phyloP scores from a whole-genome alignment of 768 basidiomycete genomes.

The Hemileccinum impolitum region DNA sequence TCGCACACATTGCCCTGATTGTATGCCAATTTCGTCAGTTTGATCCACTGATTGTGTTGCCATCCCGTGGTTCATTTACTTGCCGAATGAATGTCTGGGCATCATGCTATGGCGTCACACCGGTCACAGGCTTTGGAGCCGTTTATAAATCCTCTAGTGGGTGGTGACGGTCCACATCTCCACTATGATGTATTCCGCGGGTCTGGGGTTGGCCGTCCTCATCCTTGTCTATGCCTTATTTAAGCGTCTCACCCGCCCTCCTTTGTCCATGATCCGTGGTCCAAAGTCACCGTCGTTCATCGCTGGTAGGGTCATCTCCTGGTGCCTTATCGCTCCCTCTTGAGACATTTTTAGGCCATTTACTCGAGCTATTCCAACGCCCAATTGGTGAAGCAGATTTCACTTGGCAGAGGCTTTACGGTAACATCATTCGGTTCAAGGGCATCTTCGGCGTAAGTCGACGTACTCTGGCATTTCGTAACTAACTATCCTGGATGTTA shows the following conservation, averaged over 20 bases:
- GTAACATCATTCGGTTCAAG: slow-evolving; percentile 24
- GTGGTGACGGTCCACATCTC: neutral
- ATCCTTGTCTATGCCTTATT: neutral
- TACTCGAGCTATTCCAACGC: slow-evolving; percentile 23
- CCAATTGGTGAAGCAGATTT: slow-evolving; percentile 28
- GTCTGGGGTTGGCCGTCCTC: neutral
- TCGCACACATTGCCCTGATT: too few relatives aligned
- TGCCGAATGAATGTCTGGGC: neutral
- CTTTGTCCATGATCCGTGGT: too few relatives aligned
- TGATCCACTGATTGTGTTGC: neutral
- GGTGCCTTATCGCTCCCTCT: too few relatives aligned
- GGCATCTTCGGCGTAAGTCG: slow-evolving; percentile 19
- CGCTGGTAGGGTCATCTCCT: too few relatives aligned
- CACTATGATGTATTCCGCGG: neutral
- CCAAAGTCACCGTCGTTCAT: too few relatives aligned
- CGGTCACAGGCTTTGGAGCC: too few relatives aligned
- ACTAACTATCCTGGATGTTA: slow-evolving; percentile 5
- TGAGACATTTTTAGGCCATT: slow-evolving; percentile 16
- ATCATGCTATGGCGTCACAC: neutral
- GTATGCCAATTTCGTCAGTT: too few relatives aligned
- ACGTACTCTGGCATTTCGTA: neutral
- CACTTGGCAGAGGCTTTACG: slow-evolving; percentile 29
- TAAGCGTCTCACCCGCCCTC: too few relatives aligned
- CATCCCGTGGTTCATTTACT: neutral
- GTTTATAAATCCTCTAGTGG: neutral